Base-by-base conservation (phyloP, 2,329 filamentous ascomycete species). In the Botrytis fragariae region DNA sequence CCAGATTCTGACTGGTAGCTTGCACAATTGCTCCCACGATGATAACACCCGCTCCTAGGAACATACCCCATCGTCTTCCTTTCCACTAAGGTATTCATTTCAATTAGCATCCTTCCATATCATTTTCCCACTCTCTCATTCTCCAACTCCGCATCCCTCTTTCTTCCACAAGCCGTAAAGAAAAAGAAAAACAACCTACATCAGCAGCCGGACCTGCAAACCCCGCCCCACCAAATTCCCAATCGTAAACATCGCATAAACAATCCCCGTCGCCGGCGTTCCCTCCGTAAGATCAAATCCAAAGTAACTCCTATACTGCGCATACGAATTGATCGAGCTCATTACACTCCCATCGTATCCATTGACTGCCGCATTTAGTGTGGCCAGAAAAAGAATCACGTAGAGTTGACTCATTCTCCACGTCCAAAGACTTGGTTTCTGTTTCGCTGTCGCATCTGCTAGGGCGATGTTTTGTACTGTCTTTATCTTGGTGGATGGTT, bases 301-400 rank as follows among this genome's bases (percentile, higher is more conserved):
- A 51, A 78, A 77, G 45, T 74, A 76, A 37, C 70, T 44, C 61
- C 76, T 70, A 75, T 86, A 86, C 74, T 85, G 84, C 2, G 77
- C 75, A 74, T 85, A 84, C 39, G 81, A 82, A 77, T 86, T 86
- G 77, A 86, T 86, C 7, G 82, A 83, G 57, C 83, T 83, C 85
- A 86, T 86, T 9, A 86, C 78, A 14, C 83, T 84, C n/a, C 84
- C 84, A 77, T 86, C 84, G 74, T 85, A 86, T 42, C 84, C 84
- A 75, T 85, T 85, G 75, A 75, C 76, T 14, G 76, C 76, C 12
- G 76, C 75, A 42, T 77, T 77, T 4, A 77, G 73, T 32, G 74
- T 76, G 7, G 73, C 74, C 2, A 76, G 44, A 7, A 77, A 48
- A 20, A 77, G 73, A 25, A 76, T 74, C 8, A 69, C 22, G 39